These are phyloP conservation scores for Obba rivulosa DNA, from an alignment of 768 basidiomycete genomes.

Conservation along the genomic window DNA sequence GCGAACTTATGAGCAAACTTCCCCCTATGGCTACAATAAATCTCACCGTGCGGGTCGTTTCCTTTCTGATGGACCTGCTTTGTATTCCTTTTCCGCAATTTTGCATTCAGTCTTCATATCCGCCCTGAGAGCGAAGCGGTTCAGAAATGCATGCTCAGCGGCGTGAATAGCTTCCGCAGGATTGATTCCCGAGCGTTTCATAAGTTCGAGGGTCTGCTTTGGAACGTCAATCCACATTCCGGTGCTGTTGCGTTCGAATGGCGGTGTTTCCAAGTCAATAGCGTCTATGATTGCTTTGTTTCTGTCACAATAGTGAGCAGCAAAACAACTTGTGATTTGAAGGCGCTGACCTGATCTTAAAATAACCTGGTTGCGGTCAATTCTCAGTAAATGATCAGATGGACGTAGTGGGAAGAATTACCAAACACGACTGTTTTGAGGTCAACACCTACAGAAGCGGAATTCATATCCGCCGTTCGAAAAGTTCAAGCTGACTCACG, in stretches of 20 bases:
- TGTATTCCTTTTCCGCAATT: slow-evolving; percentile 69
- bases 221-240: slow-evolving; percentile 83
- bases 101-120: slow-evolving; percentile 85
- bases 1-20: background rate
- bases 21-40: background rate
- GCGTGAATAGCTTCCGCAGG: slow-evolving; percentile 81
- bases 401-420: slow-evolving; percentile 26
- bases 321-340: background rate
- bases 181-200: slow-evolving; percentile 51
- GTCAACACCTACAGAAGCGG: slow-evolving; percentile 43
- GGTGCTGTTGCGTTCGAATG: slow-evolving; percentile 67
- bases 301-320: slow-evolving; percentile 28
- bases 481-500: slow-evolving; percentile 37
- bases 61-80: slow-evolving; percentile 40
- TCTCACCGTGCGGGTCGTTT: slow-evolving; percentile 66
- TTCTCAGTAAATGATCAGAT: background rate
- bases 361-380: slow-evolving; percentile 50
- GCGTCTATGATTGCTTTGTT: slow-evolving; percentile 63
- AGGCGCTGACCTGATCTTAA: slow-evolving; percentile 58
- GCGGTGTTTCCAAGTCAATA: slow-evolving; percentile 72
- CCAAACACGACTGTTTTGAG: slow-evolving; percentile 71
- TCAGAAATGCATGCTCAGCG: slow-evolving; percentile 79
- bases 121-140: slow-evolving; percentile 61
- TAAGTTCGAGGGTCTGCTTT: slow-evolving; percentile 40
- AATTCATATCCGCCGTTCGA: slow-evolving; percentile 1